Conservation (phyloP, 441 rosid genomes). For the Lepidium campestre region DNA sequence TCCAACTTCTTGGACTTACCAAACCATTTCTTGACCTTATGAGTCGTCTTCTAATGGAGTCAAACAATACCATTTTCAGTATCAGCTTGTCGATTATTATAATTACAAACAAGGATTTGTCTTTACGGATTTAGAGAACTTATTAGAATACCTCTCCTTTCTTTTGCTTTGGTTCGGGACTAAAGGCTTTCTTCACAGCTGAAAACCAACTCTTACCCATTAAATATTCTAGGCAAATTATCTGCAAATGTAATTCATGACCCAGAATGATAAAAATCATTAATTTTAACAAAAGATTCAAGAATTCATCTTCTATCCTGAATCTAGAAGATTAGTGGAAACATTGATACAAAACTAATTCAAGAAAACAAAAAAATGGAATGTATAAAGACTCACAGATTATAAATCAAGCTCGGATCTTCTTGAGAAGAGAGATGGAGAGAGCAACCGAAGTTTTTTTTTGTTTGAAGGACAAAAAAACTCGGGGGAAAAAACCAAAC, state of each 20-base stretch:
- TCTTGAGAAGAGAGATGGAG: not conserved
- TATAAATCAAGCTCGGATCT: slow-evolving; percentile 16
- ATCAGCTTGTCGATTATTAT: not conserved
- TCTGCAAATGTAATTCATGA: slow-evolving; percentile 8
- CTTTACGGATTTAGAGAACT: not conserved
- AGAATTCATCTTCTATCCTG: not conserved
- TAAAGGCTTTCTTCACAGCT: slow-evolving; percentile 65
- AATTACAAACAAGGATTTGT: slow-evolving; percentile 7
- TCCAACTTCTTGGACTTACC: slow-evolving; percentile 37
- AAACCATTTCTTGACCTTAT: slow-evolving; percentile 51
- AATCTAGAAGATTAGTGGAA: not conserved
- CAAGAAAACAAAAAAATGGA: not conserved
- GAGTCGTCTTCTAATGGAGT: slow-evolving; percentile 37
- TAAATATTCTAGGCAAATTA: slow-evolving; percentile 9
- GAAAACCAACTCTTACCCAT: slow-evolving; percentile 92
- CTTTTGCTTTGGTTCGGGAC: slow-evolving; percentile 46
- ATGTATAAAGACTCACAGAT: slow-evolving; percentile 12
- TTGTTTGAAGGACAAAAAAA: slow-evolving; percentile 19
- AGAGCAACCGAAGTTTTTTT: slow-evolving; percentile 14
- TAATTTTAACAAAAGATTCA: not conserved
- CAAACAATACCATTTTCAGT: not conserved
- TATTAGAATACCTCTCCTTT: slow-evolving; percentile 34
- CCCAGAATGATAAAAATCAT: not conserved
- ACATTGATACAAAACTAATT: not conserved
- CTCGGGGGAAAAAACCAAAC: slow-evolving; percentile 16